Evolutionary conservation across 257 asterid species (phyloP), one percentile per base, ranked within the genome.

Genomic region (Orobanche coerulescens): DNA sequence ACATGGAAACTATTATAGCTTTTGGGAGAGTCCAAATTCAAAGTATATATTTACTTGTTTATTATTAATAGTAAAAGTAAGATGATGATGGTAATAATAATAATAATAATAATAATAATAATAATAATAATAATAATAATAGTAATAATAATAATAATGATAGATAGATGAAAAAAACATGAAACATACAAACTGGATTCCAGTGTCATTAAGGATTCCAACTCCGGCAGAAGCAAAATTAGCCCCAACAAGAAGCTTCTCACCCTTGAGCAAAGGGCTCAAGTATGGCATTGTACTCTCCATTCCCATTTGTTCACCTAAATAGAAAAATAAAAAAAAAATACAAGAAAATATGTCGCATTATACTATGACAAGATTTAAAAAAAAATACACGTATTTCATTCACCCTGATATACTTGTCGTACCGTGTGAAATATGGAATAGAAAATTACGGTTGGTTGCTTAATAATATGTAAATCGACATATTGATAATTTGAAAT

Each of bases 151-250:
- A 26, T 5, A 26, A 26, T 26, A 1, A 2, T 1, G 3, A 26
- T 5, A 26, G 31, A 26, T 26, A 1, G 5, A 26, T 2, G 5
- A 42, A 3, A 42, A 8, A 18, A 8, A 7, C 20, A 49, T 20
- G 11, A 51, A n/a, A 65, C 95, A 46, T 79, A 87, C 97, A 77
- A 91, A 90, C 56, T 90, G 97, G 59, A 87, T 33, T 61, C 97
- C 97, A 3, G 96, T 91, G 76, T 91, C 97, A 49, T 91, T 83
- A 37, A 91, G 96, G 43, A 91, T 78, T 47, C 97, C 97, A 55
- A 91, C 90, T 0, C 96, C 96, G 0, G 97, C 96, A 19, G 97
- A 91, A 51, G 97, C 97, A 61, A 91, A 91, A 62, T 91, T 91
- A 14, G 97, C 94, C 10, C 97, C 97, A 47, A 73, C 82, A 28